Percentiles rank a stretch among this genome's conserved stretches.
These are phyloP conservation scores for Crotalaria pallida DNA, from an alignment of 306 rosid genomes.

Conservation along the genomic window DNA sequence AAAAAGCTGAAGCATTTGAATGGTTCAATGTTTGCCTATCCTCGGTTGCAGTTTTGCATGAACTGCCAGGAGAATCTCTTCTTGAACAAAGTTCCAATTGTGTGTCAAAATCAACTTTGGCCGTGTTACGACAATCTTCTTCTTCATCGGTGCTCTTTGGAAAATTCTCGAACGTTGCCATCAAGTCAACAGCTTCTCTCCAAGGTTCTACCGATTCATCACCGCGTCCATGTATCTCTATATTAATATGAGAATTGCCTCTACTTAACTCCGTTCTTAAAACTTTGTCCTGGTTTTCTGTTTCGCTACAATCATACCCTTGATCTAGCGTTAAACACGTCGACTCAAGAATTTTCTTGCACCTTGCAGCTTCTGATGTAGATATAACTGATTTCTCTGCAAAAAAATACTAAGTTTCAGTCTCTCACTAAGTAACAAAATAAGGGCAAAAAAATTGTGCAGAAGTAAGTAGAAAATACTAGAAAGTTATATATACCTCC, in stretches of 20 bases:
- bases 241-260: conserved; percentile 22
- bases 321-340: conserved; percentile 31
- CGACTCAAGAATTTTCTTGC: conserved; percentile 24
- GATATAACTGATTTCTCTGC: conserved; percentile 43
- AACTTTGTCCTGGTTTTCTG: conserved; percentile 30
- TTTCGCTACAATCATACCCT: conserved; percentile 21
- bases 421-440: not conserved
- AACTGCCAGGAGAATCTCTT: conserved; percentile 26
- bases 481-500: conserved; percentile 38
- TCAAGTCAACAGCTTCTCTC: conserved; percentile 59
- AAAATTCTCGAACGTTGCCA: conserved; percentile 45
- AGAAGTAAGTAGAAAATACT: not conserved
- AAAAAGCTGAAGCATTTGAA: conserved; percentile 74
- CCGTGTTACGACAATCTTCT: conserved; percentile 24
- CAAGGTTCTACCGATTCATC: conserved; percentile 37
- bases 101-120: conserved; percentile 35
- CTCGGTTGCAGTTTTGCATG: conserved; percentile 30
- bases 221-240: conserved; percentile 25
- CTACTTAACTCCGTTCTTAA: conserved; percentile 29
- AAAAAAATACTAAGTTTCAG: conserved; percentile 10
- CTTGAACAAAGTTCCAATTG: conserved; percentile 63
- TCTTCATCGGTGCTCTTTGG: conserved; percentile 28
- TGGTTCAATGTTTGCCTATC: conserved; percentile 50
- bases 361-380: conserved; percentile 31
- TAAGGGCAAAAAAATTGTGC: not conserved